Evolutionary conservation across 176 grass and related monocot species (phyloP).

Genomic region (Typha latifolia): DNA sequence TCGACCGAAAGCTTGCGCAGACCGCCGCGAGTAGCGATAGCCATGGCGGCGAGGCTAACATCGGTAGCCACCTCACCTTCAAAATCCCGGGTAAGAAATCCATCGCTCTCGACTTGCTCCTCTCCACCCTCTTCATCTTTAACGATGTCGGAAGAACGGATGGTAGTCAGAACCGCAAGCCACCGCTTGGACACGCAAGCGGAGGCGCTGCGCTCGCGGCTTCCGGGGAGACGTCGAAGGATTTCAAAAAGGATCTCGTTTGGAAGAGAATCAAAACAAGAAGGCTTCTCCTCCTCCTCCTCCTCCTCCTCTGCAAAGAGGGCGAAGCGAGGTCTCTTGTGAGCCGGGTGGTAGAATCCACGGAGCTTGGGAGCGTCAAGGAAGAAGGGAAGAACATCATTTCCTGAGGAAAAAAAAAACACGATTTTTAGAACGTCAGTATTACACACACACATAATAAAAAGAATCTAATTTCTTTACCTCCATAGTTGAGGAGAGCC

Average conservation of each 20-base stretch:
- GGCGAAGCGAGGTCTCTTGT: slow-evolving; percentile 56
- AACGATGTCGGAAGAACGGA: slow-evolving; percentile 54
- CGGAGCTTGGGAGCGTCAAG: no score
- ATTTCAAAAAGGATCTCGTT: slow-evolving; percentile 90
- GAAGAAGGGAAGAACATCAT: no score
- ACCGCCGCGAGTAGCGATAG: slow-evolving; percentile 38
- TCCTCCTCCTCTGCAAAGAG: slow-evolving; percentile 8
- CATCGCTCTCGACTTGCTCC: slow-evolving; percentile 26
- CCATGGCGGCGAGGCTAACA: slow-evolving; percentile 47
- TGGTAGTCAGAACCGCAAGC: slow-evolving; percentile 54
- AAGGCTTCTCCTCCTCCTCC: slow-evolving; percentile 13
- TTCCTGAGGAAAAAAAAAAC: no score
- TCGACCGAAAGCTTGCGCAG: slow-evolving; percentile 47
- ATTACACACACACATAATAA: no score
- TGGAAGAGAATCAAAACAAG: slow-evolving; percentile 60
- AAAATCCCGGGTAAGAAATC: slow-evolving; percentile 28
- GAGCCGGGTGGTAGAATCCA: background rate
- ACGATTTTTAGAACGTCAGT: no score
- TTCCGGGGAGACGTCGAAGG: slow-evolving; percentile 57
- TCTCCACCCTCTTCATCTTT: slow-evolving; percentile 27
- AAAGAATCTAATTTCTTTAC: no score
- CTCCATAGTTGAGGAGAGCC: no score
- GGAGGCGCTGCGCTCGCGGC: slow-evolving; percentile 50
- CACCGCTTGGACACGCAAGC: slow-evolving; percentile 73
- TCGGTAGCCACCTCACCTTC: slow-evolving; percentile 63